Percentiles rank a stretch among this genome's conserved stretches.
Evolutionary conservation across 164 flowering plant species (phyloP).

Genomic region (Berberis thunbergii): DNA sequence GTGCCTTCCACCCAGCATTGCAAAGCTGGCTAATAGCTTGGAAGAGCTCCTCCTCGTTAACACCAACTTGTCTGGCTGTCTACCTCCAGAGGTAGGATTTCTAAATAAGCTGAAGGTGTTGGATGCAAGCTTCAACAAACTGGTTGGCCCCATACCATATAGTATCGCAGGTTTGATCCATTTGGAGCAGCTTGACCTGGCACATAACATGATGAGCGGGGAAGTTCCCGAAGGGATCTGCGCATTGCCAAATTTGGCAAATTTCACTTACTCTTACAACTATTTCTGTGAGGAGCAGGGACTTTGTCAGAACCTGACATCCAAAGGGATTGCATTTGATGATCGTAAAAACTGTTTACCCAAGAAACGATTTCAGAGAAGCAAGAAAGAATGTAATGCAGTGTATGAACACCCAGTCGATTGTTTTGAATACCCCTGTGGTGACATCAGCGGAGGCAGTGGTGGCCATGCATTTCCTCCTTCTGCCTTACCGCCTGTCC

Average conservation of each 20-base stretch:
- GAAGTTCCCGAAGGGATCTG: constrained; percentile 45
- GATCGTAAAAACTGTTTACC: constrained; percentile 68
- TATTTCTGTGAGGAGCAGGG: constrained; percentile 66
- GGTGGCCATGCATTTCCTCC: constrained; percentile 17
- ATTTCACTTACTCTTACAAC: constrained; percentile 64
- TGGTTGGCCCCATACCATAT: constrained; percentile 64
- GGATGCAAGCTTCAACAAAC: constrained; percentile 58
- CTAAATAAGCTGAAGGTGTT: constrained; percentile 49
- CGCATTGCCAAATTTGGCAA: constrained; percentile 37
- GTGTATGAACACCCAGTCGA: constrained; percentile 40
- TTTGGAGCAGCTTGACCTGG: constrained; percentile 51
- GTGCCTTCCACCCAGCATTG: constrained; percentile 52
- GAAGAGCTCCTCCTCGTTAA: constrained; percentile 61
- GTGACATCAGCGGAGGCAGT: constrained; percentile 6
- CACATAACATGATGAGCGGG: constrained; percentile 50
- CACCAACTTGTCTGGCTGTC: constrained; percentile 53
- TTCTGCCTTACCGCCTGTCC: constrained; percentile 10
- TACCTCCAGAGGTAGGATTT: constrained; percentile 58
- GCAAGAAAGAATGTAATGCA: constrained; percentile 45
- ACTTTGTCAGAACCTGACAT: constrained; percentile 45
- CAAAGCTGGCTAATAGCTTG: constrained; percentile 37
- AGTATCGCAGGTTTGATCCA: constrained; percentile 41
- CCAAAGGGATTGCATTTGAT: constrained; percentile 36
- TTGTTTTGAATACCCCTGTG: constrained; percentile 36
- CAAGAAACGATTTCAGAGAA: constrained; percentile 59